Evolutionary conservation across 139 green algal genomes (phyloP).

Genomic region (Gonium pectorale): DNA sequence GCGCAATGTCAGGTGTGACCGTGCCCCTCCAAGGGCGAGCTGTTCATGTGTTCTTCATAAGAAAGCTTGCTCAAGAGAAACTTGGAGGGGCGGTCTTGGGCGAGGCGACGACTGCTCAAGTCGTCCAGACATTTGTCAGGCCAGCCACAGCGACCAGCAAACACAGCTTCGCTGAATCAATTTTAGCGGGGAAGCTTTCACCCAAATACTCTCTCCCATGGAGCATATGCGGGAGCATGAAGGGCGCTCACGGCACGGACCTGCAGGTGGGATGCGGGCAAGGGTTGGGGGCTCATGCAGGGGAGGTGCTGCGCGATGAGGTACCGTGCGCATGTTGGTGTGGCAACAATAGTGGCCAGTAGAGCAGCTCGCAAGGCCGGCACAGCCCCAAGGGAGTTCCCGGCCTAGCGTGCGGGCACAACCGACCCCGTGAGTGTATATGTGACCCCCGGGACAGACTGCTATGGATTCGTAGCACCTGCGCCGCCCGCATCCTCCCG

Average conservation of each 20-base stretch:
- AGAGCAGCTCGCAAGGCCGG: too few species aligned
- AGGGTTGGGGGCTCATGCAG: too few species aligned
- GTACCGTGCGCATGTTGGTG: too few species aligned
- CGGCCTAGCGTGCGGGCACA: too few species aligned
- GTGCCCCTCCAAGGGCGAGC: conserved; percentile 5
- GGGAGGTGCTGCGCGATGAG: too few species aligned
- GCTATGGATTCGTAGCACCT: too few species aligned
- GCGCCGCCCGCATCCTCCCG: too few species aligned
- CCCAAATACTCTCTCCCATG: background rate
- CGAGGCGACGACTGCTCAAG: conserved; percentile 1
- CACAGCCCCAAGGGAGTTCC: too few species aligned
- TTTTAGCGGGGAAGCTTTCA: background rate
- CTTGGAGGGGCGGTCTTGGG: background rate
- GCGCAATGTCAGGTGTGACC: too few species aligned
- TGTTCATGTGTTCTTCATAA: conserved; percentile 15
- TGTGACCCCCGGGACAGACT: too few species aligned
- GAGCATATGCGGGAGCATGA: background rate
- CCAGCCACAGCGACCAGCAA: background rate
- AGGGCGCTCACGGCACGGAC: background rate
- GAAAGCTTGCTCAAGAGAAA: conserved; percentile 27
- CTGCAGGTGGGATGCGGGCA: background rate
- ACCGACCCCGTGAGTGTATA: too few species aligned
- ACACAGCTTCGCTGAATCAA: conserved; percentile 8
- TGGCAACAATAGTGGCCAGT: too few species aligned
- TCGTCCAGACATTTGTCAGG: conserved; percentile 7